These are phyloP conservation scores for Chlamydomonas sphaeroides DNA, from an alignment of 139 green algal species.

Conservation along the genomic window DNA sequence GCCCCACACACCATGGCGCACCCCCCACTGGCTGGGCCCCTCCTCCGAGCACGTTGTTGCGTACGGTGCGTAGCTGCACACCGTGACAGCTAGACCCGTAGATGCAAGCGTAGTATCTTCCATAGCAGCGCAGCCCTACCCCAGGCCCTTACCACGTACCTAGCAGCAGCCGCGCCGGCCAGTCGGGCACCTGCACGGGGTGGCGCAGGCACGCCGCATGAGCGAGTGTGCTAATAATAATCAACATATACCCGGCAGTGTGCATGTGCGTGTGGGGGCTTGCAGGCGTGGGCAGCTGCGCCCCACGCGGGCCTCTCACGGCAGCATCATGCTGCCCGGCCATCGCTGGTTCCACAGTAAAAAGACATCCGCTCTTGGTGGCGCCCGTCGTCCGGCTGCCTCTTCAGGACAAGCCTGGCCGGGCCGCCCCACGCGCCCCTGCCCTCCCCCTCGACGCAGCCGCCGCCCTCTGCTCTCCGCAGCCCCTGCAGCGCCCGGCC, in stretches of 20 bases:
- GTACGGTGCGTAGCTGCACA: background rate
- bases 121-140: too few species aligned
- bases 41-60: too few species aligned
- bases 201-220: background rate
- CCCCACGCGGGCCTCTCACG: background rate
- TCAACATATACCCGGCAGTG: background rate
- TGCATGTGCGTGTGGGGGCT: too few species aligned
- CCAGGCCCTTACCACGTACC: too few species aligned
- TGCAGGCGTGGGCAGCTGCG: too few species aligned
- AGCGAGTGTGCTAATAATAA: background rate
- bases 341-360: background rate
- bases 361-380: background rate
- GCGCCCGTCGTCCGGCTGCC: too few species aligned
- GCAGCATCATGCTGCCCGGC: background rate
- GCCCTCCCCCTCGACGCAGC: too few species aligned
- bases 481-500: background rate
- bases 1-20: background rate
- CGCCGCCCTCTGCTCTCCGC: too few species aligned
- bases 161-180: background rate
- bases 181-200: conserved; percentile 13
- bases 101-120: too few species aligned
- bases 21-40: background rate
- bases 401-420: too few species aligned
- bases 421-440: too few species aligned
- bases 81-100: background rate